phyloP scores from a whole-genome alignment of 306 rosid genomes.

The Gastrolobium bilobum region DNA sequence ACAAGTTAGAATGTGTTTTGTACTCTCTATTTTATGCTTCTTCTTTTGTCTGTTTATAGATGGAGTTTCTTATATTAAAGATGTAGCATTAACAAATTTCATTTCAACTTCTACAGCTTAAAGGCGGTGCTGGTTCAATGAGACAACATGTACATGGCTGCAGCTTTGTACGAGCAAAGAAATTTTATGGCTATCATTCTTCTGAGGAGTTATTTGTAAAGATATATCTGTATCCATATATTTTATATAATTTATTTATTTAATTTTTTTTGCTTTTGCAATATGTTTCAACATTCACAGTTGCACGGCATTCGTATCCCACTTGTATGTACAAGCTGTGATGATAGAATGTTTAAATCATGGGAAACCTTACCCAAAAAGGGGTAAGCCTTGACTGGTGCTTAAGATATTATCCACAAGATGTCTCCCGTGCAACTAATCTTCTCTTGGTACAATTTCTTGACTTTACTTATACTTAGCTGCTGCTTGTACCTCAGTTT shows the following conservation, averaged over 20 bases:
- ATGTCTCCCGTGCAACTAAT: slow-evolving; percentile 89
- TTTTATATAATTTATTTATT: slow-evolving; percentile 29
- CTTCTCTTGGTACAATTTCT: slow-evolving; percentile 79
- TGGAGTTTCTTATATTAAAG: slow-evolving; percentile 34
- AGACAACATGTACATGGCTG: slow-evolving; percentile 89
- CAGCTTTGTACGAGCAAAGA: slow-evolving; percentile 88
- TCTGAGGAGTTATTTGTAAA: slow-evolving; percentile 85
- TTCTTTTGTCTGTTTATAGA: background rate
- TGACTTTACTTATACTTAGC: slow-evolving; percentile 22
- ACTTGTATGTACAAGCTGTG: slow-evolving; percentile 27
- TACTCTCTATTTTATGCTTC: slow-evolving; percentile 26
- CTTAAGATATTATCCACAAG: slow-evolving; percentile 90
- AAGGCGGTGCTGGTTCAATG: slow-evolving; percentile 70
- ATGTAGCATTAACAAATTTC: slow-evolving; percentile 17
- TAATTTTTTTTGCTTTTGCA: slow-evolving; percentile 44
- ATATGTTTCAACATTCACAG: slow-evolving; percentile 35
- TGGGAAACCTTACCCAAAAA: slow-evolving; percentile 43
- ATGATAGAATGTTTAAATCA: slow-evolving; percentile 37
- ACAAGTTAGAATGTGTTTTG: slow-evolving; percentile 38
- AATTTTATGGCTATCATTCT: slow-evolving; percentile 87
- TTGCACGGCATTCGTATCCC: slow-evolving; percentile 36
- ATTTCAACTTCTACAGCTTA: slow-evolving; percentile 63
- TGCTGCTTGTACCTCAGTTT: slow-evolving; percentile 10
- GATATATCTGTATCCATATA: slow-evolving; percentile 89
- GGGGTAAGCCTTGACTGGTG: slow-evolving; percentile 69